Conservation (phyloP, 345 rosid species). For the Iberis pinnata region DNA sequence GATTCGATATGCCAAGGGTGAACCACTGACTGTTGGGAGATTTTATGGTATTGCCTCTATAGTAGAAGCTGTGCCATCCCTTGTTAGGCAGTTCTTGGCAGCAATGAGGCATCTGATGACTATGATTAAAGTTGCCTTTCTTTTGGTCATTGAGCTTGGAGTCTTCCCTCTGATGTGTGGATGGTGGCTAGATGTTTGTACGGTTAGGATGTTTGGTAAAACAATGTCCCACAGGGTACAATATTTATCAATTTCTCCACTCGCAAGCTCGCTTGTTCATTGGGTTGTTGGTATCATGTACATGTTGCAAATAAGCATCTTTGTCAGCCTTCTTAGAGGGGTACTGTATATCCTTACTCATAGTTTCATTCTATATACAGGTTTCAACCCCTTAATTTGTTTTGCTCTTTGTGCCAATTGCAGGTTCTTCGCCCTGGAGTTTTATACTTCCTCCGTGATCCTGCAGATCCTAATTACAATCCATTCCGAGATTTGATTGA, state of each 20-base stretch:
- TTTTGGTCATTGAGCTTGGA: slow-evolving; percentile 94
- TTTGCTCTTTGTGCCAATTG: slow-evolving; percentile 13
- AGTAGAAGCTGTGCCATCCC: slow-evolving; percentile 80
- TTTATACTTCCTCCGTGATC: slow-evolving; percentile 86
- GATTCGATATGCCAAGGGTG: slow-evolving; percentile 91
- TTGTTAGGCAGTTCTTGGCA: slow-evolving; percentile 83
- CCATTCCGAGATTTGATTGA: slow-evolving; percentile 98
- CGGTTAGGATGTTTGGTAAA: slow-evolving; percentile 92
- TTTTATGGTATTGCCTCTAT: slow-evolving; percentile 79
- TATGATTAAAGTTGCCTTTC: slow-evolving; percentile 98
- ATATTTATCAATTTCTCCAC: slow-evolving; percentile 74
- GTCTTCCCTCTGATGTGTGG: slow-evolving; percentile 99
- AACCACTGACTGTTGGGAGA: slow-evolving; percentile 79
- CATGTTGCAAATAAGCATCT: slow-evolving; percentile 96
- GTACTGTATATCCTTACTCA: slow-evolving; percentile 36
- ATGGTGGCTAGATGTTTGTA: slow-evolving; percentile 98
- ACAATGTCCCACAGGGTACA: slow-evolving; percentile 83
- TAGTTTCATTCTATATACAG: neutral
- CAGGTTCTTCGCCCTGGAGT: slow-evolving; percentile 98
- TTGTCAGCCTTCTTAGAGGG: slow-evolving; percentile 98
- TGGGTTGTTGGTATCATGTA: slow-evolving; percentile 97
- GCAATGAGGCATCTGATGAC: slow-evolving; percentile 99
- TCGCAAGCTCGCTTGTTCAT: slow-evolving; percentile 91
- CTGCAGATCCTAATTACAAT: slow-evolving; percentile 99
- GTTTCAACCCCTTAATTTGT: neutral